phyloP scores from a whole-genome alignment of 352 stramenopile genomes.

The Pythium aphanidermatum region DNA sequence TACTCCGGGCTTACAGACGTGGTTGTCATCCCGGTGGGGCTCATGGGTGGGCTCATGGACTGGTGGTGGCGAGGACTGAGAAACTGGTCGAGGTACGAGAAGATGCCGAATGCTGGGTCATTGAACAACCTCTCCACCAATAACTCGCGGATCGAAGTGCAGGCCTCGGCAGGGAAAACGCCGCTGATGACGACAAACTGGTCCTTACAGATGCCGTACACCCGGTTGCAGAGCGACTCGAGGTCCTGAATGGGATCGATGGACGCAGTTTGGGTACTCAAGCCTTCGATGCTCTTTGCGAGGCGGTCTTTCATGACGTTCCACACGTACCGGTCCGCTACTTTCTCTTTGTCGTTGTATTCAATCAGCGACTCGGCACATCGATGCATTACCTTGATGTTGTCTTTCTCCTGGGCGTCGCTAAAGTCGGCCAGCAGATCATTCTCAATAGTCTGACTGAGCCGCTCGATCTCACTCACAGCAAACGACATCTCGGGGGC shows the following conservation, averaged over 20 bases:
- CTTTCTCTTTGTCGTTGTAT: slow-evolving; percentile 81
- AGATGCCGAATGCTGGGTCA: slow-evolving; percentile 71
- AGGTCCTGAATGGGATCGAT: slow-evolving; percentile 62
- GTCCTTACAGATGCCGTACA: slow-evolving; percentile 54
- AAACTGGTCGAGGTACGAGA: slow-evolving; percentile 68
- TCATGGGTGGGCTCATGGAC: background rate
- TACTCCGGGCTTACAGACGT: slow-evolving; percentile 39
- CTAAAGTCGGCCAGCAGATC: slow-evolving; percentile 69
- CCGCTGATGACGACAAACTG: slow-evolving; percentile 61
- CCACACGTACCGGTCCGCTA: slow-evolving; percentile 78
- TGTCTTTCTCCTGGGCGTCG: slow-evolving; percentile 53
- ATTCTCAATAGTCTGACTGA: slow-evolving; percentile 74
- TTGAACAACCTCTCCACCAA: slow-evolving; percentile 72
- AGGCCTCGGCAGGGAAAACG: slow-evolving; percentile 43
- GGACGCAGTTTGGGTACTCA: slow-evolving; percentile 12
- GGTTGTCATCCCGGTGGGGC: background rate
- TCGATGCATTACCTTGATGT: slow-evolving; percentile 41
- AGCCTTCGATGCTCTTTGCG: slow-evolving; percentile 33
- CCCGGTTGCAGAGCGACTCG: slow-evolving; percentile 49
- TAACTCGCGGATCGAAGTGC: slow-evolving; percentile 49
- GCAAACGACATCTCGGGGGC: slow-evolving; percentile 48
- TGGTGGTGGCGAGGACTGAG: slow-evolving; percentile 19
- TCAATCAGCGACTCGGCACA: slow-evolving; percentile 69
- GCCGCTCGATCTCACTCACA: slow-evolving; percentile 59
- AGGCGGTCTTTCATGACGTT: slow-evolving; percentile 76